Evolutionary conservation across 2,329 filamentous ascomycete species (phyloP), one percentile per base, ranked within the genome.

Genomic region (Capronia epimyces): DNA sequence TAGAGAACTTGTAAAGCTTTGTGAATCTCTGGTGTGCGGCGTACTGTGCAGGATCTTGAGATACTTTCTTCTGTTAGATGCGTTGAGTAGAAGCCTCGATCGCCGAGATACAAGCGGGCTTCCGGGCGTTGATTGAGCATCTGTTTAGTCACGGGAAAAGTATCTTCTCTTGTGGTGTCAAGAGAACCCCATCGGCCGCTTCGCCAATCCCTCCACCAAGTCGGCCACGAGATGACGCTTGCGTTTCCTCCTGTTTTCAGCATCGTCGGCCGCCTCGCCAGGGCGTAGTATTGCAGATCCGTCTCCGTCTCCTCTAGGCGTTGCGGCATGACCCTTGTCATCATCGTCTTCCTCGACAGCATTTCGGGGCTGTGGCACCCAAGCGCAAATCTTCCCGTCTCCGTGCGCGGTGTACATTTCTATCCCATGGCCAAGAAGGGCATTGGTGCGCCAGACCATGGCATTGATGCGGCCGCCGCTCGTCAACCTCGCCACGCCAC

Each of bases 351-450:
- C 69, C 4, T 74, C 72, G 43, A 81, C 58, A 59, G 78, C 65
- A 58, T 79, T 69, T 27, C 70, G 71, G 3, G 77, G 18, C 3
- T 36, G 24, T 8, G 53, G 51, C 60, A 77, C 76, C 89, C 91
- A 96, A 3, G 80, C 80, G 39, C 85, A 78, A 50, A 97, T 91
- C 46, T 84, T 84, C 0, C 91, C 91, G 64, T 96, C 89, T 2
- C 84, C 76, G 62, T 95, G 89, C 1, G 83, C 85, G 46, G 88
- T 93, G 69, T 89, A 94, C 50, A 96, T 78, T 58, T 85, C 82
- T 1, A 84, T 65, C 0, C 81, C 82, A 49, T 77, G 69, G 12
- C 77, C 76, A 18, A 78, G 75, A 25, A 87, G 86, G 1, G 80
- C 78, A 22, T 55, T 40, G 2, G 54, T 29, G 29, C 81, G 73